Evolutionary conservation across 2,329 filamentous ascomycete species (phyloP).

Genomic region (Pestalotiopsis sp.): DNA sequence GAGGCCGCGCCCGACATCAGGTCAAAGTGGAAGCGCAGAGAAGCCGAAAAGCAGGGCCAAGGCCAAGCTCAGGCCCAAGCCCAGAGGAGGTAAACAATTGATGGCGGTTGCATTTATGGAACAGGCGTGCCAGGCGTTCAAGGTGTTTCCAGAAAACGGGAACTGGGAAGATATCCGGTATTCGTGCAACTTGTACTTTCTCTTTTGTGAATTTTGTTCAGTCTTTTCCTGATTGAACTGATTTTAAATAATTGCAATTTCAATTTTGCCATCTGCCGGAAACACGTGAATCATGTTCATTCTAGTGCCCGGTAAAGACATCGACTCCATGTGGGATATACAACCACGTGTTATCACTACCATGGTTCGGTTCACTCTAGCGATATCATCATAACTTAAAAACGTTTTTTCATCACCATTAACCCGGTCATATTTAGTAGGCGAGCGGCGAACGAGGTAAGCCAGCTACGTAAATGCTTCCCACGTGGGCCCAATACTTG

Average conservation of each 20-base stretch:
- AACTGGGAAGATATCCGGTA: slow-evolving; percentile 1
- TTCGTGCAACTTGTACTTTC: neutral
- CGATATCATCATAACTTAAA: no score
- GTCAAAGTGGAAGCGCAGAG: slow-evolving; percentile 74
- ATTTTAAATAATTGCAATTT: no score
- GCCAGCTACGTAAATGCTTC: neutral
- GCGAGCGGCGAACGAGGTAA: no score
- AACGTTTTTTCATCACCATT: no score
- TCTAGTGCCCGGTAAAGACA: no score
- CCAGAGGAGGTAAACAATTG: neutral
- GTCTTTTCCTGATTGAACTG: neutral
- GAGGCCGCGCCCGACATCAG: slow-evolving; percentile 69
- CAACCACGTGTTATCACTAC: no score
- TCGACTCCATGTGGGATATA: no score
- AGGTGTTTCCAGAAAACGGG: neutral
- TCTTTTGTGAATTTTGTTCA: neutral
- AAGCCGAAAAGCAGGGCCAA: slow-evolving; percentile 20
- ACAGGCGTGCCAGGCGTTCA: neutral
- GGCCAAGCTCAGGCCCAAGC: neutral
- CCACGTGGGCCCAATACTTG: neutral
- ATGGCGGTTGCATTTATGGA: neutral
- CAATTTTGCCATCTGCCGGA: no score
- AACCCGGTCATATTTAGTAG: no score
- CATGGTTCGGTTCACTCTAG: no score
- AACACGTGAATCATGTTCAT: no score